These are phyloP conservation scores for Lepiota venenata DNA, from an alignment of 768 basidiomycete species.

Conservation along the genomic window DNA sequence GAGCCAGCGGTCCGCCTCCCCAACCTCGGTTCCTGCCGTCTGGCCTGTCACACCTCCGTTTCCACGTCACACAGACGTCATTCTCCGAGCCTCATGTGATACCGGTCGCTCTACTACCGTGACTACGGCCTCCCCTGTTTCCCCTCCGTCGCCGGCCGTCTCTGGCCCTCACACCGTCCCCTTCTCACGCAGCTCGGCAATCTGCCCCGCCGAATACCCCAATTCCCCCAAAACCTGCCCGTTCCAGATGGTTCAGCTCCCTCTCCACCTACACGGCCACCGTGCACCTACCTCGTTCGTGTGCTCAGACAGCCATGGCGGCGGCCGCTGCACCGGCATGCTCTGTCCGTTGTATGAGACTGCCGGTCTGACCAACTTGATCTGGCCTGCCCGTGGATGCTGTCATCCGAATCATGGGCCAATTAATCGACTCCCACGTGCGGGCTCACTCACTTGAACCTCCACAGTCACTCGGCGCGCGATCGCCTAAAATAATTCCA, in stretches of 20 bases:
- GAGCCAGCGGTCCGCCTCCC: conserved; percentile 19
- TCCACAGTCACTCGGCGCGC: conserved; percentile 76
- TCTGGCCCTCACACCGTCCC: conserved; percentile 27
- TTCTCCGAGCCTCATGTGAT: conserved; percentile 8
- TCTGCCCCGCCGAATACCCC: conserved; percentile 32
- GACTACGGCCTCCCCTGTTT: conserved; percentile 1
- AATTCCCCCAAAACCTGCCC: conserved; percentile 39
- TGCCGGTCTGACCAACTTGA: conserved; percentile 79
- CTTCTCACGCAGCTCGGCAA: conserved; percentile 39
- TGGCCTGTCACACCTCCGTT: conserved; percentile 11
- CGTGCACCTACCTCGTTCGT: conserved; percentile 59
- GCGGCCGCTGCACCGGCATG: conserved; percentile 72
- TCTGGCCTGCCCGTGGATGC: conserved; percentile 73
- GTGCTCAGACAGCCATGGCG: conserved; percentile 87
- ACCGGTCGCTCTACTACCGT: neutral
- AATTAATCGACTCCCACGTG: conserved; percentile 9
- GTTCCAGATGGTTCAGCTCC: conserved; percentile 5
- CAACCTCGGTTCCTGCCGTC: conserved; percentile 15
- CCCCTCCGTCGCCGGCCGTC: conserved; percentile 12
- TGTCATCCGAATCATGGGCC: conserved; percentile 23
- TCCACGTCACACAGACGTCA: conserved; percentile 12
- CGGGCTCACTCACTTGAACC: conserved; percentile 56
- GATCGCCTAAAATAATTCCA: conserved; percentile 46
- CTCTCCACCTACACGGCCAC: conserved; percentile 4
- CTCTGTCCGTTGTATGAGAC: conserved; percentile 79